A percentile compares a stretch with the other conserved stretches of the same genome.
phyloP scores from a whole-genome alignment of 805 yeast genomes.

The Nakazawaea ishiwadae region DNA sequence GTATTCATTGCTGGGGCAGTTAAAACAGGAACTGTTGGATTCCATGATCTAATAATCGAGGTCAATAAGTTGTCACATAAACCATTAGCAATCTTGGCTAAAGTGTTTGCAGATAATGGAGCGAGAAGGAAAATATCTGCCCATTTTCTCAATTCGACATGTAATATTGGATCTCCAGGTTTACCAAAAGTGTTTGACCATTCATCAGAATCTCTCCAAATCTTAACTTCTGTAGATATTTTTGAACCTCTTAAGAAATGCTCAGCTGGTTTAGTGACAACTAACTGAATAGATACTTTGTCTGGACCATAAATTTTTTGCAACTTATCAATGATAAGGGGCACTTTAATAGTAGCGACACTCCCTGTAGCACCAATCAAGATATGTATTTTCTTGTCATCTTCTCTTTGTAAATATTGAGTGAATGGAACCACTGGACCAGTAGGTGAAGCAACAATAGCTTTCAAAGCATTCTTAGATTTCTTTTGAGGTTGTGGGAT shows the following conservation, averaged over 20 bases:
- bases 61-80: constrained; percentile 90
- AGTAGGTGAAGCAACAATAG: constrained; percentile 50
- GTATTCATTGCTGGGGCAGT: constrained; percentile 97
- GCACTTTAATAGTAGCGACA: constrained; percentile 93
- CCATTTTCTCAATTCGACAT: constrained; percentile 93
- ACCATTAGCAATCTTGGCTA: constrained; percentile 86
- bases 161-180: constrained; percentile 95
- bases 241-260: constrained; percentile 62
- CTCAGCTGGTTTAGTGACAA: constrained; percentile 80
- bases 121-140: constrained; percentile 91
- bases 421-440: constrained; percentile 73
- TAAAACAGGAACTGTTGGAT: constrained; percentile 81
- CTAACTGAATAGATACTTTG: constrained; percentile 76
- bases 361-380: constrained; percentile 93
- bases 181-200: constrained; percentile 57
- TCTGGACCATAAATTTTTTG: constrained; percentile 72
- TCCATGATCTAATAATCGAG: constrained; percentile 92
- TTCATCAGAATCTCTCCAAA: constrained; percentile 94
- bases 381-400: constrained; percentile 84
- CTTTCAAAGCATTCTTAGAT: constrained; percentile 36
- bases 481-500: constrained; percentile 19
- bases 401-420: constrained; percentile 64
- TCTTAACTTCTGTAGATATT: constrained; percentile 62
- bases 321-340: constrained; percentile 80
- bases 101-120: constrained; percentile 91